These are phyloP conservation scores for Brassica carinata DNA, from an alignment of 345 rosid genomes.

Conservation along the genomic window DNA sequence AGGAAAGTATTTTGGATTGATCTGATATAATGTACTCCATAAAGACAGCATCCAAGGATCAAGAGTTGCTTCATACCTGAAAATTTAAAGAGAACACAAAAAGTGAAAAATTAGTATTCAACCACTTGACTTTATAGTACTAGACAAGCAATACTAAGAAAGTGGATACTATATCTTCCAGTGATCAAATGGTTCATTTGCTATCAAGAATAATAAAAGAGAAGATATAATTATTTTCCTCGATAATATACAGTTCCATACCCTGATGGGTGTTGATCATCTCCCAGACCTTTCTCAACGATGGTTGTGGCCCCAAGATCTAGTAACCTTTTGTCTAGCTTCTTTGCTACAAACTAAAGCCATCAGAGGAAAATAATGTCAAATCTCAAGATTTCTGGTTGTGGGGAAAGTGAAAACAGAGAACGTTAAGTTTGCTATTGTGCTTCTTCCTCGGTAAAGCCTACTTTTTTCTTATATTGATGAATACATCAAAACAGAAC, in stretches of 20 bases:
- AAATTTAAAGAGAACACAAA: slow-evolving; percentile 12
- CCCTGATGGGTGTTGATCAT: slow-evolving; percentile 99
- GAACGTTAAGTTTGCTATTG: too few species aligned
- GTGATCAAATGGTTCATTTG: background rate
- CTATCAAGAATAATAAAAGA: background rate
- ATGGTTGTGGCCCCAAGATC: slow-evolving; percentile 77
- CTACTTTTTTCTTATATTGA: background rate
- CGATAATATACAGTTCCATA: slow-evolving; percentile 45
- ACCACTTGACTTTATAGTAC: background rate
- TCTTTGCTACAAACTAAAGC: slow-evolving; percentile 94
- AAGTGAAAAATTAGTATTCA: slow-evolving; percentile 1
- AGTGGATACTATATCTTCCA: slow-evolving; percentile 6
- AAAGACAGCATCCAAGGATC: slow-evolving; percentile 93
- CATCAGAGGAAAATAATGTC: slow-evolving; percentile 23
- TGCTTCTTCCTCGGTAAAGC: too few species aligned
- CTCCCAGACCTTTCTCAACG: slow-evolving; percentile 87
- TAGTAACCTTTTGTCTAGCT: slow-evolving; percentile 81
- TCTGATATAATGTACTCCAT: slow-evolving; percentile 64
- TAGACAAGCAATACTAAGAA: background rate
- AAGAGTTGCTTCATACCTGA: slow-evolving; percentile 89
- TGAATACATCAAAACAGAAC: background rate
- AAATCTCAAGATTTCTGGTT: background rate
- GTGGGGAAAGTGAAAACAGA: background rate
- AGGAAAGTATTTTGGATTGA: slow-evolving; percentile 64
- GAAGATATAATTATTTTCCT: background rate